Conservation (phyloP, 306 rosid species). For the Dryas drummondii region DNA sequence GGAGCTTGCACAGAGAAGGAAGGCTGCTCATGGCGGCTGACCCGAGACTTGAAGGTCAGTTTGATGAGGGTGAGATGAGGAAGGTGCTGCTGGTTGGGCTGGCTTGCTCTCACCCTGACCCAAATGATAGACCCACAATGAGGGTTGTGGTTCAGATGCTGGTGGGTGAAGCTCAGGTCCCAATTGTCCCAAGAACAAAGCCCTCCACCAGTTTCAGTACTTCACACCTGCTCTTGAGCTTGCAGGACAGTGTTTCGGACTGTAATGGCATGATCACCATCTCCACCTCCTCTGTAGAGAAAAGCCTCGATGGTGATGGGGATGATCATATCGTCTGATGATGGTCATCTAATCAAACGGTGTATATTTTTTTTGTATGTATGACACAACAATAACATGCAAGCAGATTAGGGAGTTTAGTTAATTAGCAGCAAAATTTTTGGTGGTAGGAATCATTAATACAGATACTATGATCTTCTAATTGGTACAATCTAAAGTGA, state of each 20-base stretch:
- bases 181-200: constrained; percentile 69
- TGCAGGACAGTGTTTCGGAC: constrained; percentile 94
- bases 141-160: constrained; percentile 85
- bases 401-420: not conserved
- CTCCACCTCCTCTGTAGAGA: constrained; percentile 69
- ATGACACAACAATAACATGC: constrained; percentile 17
- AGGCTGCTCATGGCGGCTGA: constrained; percentile 68
- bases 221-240: constrained; percentile 58
- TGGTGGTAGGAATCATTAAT: not conserved
- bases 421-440: not conserved
- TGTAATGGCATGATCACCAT: constrained; percentile 70
- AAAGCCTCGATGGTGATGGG: constrained; percentile 45
- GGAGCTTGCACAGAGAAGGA: constrained; percentile 82
- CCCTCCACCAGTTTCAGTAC: constrained; percentile 72
- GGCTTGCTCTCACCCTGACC: constrained; percentile 90
- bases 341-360: not conserved
- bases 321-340: constrained; percentile 46
- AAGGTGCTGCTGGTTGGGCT: constrained; percentile 67
- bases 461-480: no score
- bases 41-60: constrained; percentile 53
- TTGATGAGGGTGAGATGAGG: constrained; percentile 72
- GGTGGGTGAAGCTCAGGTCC: constrained; percentile 82
- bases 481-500: no score
- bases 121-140: constrained; percentile 71
- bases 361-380: constrained; percentile 12